phyloP scores from a whole-genome alignment of 768 basidiomycete species.

The Amylocystis lapponica region DNA sequence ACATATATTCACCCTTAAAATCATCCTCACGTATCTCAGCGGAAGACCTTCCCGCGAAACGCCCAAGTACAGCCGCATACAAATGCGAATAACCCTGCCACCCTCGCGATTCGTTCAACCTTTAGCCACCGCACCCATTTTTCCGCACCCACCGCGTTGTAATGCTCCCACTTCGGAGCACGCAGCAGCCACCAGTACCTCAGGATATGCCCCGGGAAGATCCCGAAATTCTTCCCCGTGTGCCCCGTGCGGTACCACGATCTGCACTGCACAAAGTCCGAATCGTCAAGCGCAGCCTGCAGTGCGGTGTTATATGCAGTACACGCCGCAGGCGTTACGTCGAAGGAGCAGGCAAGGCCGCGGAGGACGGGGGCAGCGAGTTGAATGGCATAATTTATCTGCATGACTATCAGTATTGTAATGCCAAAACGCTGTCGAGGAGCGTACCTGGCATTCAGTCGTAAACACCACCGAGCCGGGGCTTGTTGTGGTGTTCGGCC shows the following conservation, averaged over 20 bases:
- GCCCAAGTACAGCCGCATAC: too few relatives aligned
- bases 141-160: too few relatives aligned
- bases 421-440: not conserved
- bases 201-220: conserved; percentile 8
- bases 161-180: conserved; percentile 8
- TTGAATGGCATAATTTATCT: conserved; percentile 13
- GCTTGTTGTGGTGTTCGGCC: conserved; percentile 19
- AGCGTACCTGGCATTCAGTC: conserved; percentile 15
- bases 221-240: conserved; percentile 10
- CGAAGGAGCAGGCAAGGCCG: conserved; percentile 4
- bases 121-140: too few relatives aligned
- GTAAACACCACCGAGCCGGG: conserved; percentile 18
- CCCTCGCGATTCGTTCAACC: too few relatives aligned
- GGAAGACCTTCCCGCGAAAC: too few relatives aligned
- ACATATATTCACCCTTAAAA: too few relatives aligned
- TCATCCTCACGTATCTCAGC: too few relatives aligned
- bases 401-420: too few relatives aligned
- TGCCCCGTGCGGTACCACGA: conserved; percentile 11
- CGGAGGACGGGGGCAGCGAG: conserved; percentile 10
- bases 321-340: conserved; percentile 17
- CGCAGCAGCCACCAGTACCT: conserved; percentile 9
- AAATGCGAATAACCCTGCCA: too few relatives aligned
- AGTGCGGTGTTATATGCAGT: conserved; percentile 19
- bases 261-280: conserved; percentile 6
- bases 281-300: conserved; percentile 5